A percentile compares a stretch with the other conserved stretches of the same genome.
Evolutionary conservation across 306 rosid genomes (phyloP).

Genomic region (Dryas octopetala): DNA sequence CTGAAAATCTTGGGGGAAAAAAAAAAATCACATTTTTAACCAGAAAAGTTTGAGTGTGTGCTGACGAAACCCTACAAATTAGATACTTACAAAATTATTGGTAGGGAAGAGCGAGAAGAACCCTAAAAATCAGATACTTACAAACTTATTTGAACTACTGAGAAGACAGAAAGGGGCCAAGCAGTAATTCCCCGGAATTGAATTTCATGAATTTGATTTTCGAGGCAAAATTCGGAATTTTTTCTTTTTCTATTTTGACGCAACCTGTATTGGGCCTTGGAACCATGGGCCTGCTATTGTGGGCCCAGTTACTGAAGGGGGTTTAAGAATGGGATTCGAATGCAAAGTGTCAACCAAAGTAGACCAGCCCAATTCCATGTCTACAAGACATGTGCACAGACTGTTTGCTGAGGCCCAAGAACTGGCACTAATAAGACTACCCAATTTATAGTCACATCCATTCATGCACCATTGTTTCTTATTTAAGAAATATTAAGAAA

Average conservation of each 20-base stretch:
- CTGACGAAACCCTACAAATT: not conserved
- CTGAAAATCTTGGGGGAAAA: slow-evolving; percentile 24
- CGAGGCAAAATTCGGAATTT: not conserved
- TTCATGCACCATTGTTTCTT: not conserved
- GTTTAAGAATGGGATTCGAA: too few relatives aligned
- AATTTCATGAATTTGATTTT: not conserved
- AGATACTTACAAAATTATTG: not conserved
- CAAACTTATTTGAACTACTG: not conserved
- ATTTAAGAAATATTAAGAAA: not conserved
- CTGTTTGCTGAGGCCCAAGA: not conserved
- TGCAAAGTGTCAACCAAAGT: too few relatives aligned
- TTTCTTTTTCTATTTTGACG: not conserved
- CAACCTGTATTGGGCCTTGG: not conserved
- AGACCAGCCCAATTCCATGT: not conserved
- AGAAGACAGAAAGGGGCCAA: not conserved
- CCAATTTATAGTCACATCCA: not conserved
- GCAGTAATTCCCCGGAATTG: not conserved
- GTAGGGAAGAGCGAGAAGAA: not conserved
- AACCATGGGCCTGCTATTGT: too few relatives aligned
- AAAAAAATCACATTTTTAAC: not conserved
- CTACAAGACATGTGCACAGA: not conserved
- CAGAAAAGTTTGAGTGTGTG: not conserved
- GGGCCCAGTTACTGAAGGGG: too few relatives aligned
- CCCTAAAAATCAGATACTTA: not conserved
- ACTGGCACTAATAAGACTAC: not conserved